Evolutionary conservation across 2,329 filamentous ascomycete genomes (phyloP).

Genomic region (Penicillium sp.): DNA sequence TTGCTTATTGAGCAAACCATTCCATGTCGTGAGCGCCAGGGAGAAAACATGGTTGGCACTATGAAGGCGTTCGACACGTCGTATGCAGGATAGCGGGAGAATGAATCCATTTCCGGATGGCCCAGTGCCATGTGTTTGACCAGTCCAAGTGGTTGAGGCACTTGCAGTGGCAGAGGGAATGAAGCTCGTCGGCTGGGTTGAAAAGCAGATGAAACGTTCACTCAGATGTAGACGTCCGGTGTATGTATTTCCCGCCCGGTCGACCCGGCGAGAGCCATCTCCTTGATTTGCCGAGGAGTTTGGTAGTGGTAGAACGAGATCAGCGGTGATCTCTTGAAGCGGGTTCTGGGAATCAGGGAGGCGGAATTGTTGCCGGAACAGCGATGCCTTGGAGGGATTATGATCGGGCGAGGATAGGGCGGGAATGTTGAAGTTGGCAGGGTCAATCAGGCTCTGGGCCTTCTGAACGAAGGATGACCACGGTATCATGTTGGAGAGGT

Average conservation of each 20-base stretch:
- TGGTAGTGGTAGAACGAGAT: constrained; percentile 79
- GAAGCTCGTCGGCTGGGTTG: constrained; percentile 87
- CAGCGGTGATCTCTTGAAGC: constrained; percentile 92
- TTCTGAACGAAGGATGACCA: constrained; percentile 86
- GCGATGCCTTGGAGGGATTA: constrained; percentile 82
- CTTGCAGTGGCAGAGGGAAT: constrained; percentile 73
- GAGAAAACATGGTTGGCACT: constrained; percentile 92
- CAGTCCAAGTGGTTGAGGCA: constrained; percentile 80
- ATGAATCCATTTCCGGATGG: constrained; percentile 96
- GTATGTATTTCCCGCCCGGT: constrained; percentile 75
- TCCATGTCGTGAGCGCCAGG: constrained; percentile 93
- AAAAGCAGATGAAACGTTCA: constrained; percentile 95
- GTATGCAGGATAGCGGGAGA: constrained; percentile 84
- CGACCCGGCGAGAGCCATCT: constrained; percentile 56
- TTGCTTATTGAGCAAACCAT: constrained; percentile 60
- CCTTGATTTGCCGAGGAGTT: constrained; percentile 59
- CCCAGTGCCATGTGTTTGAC: constrained; percentile 87
- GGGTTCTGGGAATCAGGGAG: constrained; percentile 89
- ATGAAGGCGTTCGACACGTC: constrained; percentile 87
- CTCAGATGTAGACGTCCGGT: constrained; percentile 89
- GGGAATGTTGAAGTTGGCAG: constrained; percentile 72
- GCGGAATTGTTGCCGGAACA: constrained; percentile 96
- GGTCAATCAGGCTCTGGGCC: constrained; percentile 92
- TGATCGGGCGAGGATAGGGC: constrained; percentile 70
- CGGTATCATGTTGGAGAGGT: constrained; percentile 54